Percentiles rank a stretch among this genome's conserved stretches.
phyloP scores from a whole-genome alignment of 441 rosid genomes.

The Pelargonium australe region DNA sequence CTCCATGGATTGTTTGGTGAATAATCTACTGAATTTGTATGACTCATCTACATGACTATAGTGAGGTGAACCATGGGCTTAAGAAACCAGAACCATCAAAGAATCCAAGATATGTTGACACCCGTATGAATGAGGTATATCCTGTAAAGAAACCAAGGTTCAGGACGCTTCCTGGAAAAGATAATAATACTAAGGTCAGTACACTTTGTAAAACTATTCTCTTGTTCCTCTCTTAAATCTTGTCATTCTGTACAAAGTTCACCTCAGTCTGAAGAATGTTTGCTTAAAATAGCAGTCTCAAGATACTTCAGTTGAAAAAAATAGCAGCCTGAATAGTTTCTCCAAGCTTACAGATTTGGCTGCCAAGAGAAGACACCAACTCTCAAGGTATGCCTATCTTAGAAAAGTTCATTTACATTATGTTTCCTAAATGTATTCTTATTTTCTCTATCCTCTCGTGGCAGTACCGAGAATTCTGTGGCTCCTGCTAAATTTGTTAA shows the following conservation, averaged over 20 bases:
- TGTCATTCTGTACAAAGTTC: slow-evolving; percentile 11
- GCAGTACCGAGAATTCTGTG: slow-evolving; percentile 42
- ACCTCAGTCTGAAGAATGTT: neutral
- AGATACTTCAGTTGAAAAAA: slow-evolving; percentile 36
- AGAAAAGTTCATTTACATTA: slow-evolving; percentile 9
- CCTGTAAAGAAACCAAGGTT: slow-evolving; percentile 71
- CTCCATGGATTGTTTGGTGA: slow-evolving; percentile 4
- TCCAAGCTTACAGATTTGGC: slow-evolving; percentile 49
- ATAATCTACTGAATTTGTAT: slow-evolving; percentile 21
- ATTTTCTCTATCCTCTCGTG: slow-evolving; percentile 19
- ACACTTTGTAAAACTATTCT: slow-evolving; percentile 6
- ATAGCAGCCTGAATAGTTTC: slow-evolving; percentile 38
- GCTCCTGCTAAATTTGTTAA: slow-evolving; percentile 36
- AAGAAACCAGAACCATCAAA: slow-evolving; percentile 45
- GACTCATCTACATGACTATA: slow-evolving; percentile 22
- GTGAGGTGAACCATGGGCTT: slow-evolving; percentile 35
- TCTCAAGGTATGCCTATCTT: slow-evolving; percentile 40
- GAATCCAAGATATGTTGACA: slow-evolving; percentile 59
- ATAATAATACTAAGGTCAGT: slow-evolving; percentile 52
- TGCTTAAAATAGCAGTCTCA: slow-evolving; percentile 22
- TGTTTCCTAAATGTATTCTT: slow-evolving; percentile 5
- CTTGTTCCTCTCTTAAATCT: slow-evolving; percentile 12
- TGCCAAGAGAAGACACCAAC: slow-evolving; percentile 43
- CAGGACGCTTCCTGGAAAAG: slow-evolving; percentile 48
- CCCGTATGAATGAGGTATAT: slow-evolving; percentile 66